A percentile compares a stretch with the other conserved stretches of the same genome.
phyloP scores from a whole-genome alignment of 176 grass and related monocot species.

The Cocos nucifera region DNA sequence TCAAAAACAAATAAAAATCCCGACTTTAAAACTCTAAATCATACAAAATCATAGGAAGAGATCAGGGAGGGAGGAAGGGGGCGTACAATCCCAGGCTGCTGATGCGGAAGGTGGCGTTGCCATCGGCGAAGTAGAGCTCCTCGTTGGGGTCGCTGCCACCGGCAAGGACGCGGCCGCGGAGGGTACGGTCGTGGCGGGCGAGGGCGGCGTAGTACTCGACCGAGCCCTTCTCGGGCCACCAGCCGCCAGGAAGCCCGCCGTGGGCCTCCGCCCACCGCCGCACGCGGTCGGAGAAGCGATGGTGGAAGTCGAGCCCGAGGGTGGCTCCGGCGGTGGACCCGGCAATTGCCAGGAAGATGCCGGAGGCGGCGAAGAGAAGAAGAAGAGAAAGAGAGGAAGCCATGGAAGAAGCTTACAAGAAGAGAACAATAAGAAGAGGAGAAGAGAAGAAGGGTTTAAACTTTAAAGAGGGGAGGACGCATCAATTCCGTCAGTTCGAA shows the following conservation, averaged over 20 bases:
- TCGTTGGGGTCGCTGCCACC: neutral
- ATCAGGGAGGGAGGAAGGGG: neutral
- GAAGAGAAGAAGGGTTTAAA: neutral
- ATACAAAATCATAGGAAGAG: no score
- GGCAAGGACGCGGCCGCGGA: conserved; percentile 44
- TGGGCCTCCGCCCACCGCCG: conserved; percentile 44
- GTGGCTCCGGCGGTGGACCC: neutral
- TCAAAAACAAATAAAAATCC: neutral
- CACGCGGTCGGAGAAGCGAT: conserved; percentile 66
- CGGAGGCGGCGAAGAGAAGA: neutral
- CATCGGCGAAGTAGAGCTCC: conserved; percentile 43
- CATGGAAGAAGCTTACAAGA: conserved; percentile 14
- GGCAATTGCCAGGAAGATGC: neutral
- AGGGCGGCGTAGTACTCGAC: conserved; percentile 60
- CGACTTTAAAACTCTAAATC: neutral
- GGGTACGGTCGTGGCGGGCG: conserved; percentile 47
- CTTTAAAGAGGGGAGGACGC: conserved; percentile 1
- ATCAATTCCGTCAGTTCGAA: no score
- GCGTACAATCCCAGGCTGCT: conserved; percentile 68
- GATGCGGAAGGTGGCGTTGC: conserved; percentile 41
- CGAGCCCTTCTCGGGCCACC: conserved; percentile 43
- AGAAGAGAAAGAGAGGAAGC: conserved; percentile 7
- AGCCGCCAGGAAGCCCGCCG: conserved; percentile 10
- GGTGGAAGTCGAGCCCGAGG: conserved; percentile 71
- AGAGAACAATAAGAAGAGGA: neutral